These are phyloP conservation scores for Heritiera littoralis DNA, from an alignment of 345 rosid species.

Conservation along the genomic window DNA sequence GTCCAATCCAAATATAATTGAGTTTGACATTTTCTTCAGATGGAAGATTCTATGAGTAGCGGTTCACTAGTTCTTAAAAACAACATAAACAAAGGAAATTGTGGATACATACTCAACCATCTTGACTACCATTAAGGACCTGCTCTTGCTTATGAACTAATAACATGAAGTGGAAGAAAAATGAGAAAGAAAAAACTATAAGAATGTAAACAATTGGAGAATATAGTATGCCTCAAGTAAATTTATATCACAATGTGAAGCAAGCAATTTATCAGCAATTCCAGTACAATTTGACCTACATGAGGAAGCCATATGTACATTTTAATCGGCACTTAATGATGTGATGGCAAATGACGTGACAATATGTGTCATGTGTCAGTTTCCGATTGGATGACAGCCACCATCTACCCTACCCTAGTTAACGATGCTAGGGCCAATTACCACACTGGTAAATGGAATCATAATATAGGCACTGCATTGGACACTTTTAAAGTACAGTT, in stretches of 20 bases:
- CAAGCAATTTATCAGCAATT: conserved; percentile 1
- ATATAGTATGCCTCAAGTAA: neutral
- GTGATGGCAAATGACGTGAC: too few relatives aligned
- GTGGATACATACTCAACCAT: neutral
- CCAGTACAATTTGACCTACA: neutral
- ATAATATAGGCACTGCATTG: too few relatives aligned
- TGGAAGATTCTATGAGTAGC: neutral
- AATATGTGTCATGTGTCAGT: too few relatives aligned
- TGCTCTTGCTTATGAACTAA: neutral
- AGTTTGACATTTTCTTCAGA: neutral
- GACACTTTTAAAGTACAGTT: too few relatives aligned
- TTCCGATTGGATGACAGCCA: too few relatives aligned
- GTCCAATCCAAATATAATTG: neutral
- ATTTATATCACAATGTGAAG: neutral
- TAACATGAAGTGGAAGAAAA: neutral
- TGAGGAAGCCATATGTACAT: too few relatives aligned
- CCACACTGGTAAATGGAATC: too few relatives aligned
- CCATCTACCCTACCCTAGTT: too few relatives aligned
- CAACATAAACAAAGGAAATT: neutral
- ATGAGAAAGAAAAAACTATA: neutral
- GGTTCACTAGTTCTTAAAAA: neutral
- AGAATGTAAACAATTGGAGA: neutral
- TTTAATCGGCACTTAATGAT: too few relatives aligned
- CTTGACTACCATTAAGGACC: neutral
- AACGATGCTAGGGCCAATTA: too few relatives aligned